Percentiles rank a stretch among this genome's conserved stretches.
These are phyloP conservation scores for Gynostemma pentaphyllum DNA, from an alignment of 306 rosid genomes.

Conservation along the genomic window DNA sequence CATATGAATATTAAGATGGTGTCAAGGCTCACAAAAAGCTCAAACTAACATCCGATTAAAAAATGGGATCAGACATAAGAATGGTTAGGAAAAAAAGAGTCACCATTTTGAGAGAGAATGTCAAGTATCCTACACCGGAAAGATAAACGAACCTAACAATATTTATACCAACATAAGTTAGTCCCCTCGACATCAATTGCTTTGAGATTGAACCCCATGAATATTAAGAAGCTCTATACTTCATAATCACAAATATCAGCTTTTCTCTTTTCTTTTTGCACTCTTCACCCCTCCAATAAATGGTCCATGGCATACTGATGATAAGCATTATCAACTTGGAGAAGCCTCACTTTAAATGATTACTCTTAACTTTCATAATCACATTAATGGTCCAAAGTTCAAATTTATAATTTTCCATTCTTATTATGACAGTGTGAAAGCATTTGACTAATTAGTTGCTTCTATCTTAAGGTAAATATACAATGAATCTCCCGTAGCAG, in stretches of 20 bases:
- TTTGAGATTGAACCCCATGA: no score
- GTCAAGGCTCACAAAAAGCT: no score
- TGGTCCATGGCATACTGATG: conserved; percentile 17
- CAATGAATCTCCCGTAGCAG: neutral
- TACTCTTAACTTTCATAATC: conserved; percentile 4
- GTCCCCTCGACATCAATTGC: no score
- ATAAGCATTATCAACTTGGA: conserved; percentile 25
- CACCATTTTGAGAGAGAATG: no score
- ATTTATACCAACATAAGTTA: no score
- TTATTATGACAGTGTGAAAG: neutral
- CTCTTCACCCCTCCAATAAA: neutral
- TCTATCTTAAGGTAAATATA: neutral
- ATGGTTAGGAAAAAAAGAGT: no score
- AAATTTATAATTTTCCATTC: neutral
- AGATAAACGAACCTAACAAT: no score
- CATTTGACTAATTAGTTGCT: neutral
- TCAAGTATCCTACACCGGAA: no score
- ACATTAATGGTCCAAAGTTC: neutral
- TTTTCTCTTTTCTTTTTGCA: conserved; percentile 2
- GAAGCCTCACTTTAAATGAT: conserved; percentile 13
- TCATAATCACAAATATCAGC: conserved; percentile 2
- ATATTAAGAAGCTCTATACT: neutral
- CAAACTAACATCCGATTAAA: no score
- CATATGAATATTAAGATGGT: no score
- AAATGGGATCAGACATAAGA: no score